A percentile compares a stretch with the other conserved stretches of the same genome.
These are phyloP conservation scores for Glomus cerebriforme DNA, from an alignment of 192 early-diverging fungal species.

Conservation along the genomic window DNA sequence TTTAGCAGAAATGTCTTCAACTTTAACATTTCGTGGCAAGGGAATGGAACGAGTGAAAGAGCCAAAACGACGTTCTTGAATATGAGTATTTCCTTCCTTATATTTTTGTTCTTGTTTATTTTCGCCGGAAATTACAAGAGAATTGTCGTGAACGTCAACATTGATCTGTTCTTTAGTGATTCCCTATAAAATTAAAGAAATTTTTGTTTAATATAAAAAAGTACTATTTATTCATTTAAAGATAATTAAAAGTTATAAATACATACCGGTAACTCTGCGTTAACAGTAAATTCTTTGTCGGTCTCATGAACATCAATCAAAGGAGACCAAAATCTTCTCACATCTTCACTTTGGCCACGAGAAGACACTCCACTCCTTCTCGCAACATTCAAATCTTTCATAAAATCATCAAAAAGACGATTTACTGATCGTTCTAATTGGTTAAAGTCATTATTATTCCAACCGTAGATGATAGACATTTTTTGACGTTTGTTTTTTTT, in stretches of 20 bases:
- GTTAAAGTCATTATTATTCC: neutral
- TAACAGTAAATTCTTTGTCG: neutral
- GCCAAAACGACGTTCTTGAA: slow-evolving; percentile 55
- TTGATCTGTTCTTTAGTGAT: slow-evolving; percentile 58
- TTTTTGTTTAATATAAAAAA: neutral
- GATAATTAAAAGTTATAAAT: neutral
- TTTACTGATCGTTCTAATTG: neutral
- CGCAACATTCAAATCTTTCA: neutral
- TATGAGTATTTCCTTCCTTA: slow-evolving; percentile 44
- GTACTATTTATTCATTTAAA: neutral
- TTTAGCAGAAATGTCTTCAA: slow-evolving; percentile 53
- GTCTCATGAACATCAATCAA: slow-evolving; percentile 4
- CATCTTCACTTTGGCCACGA: too few species aligned
- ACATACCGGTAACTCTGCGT: slow-evolving; percentile 12
- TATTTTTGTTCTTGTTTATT: slow-evolving; percentile 36
- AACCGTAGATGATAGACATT: neutral
- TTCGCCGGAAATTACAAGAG: slow-evolving; percentile 53
- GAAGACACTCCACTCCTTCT: neutral
- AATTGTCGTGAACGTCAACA: slow-evolving; percentile 48
- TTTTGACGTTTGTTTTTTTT: too few species aligned
- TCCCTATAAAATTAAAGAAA: slow-evolving; percentile 35
- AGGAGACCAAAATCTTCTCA: neutral
- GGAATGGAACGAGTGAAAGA: slow-evolving; percentile 51
- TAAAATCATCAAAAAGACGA: slow-evolving; percentile 12
- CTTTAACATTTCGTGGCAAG: slow-evolving; percentile 51